Evolutionary conservation across 805 yeast species (phyloP), one percentile per base, ranked within the genome.

Genomic region (Wickerhamiella lipophila): DNA sequence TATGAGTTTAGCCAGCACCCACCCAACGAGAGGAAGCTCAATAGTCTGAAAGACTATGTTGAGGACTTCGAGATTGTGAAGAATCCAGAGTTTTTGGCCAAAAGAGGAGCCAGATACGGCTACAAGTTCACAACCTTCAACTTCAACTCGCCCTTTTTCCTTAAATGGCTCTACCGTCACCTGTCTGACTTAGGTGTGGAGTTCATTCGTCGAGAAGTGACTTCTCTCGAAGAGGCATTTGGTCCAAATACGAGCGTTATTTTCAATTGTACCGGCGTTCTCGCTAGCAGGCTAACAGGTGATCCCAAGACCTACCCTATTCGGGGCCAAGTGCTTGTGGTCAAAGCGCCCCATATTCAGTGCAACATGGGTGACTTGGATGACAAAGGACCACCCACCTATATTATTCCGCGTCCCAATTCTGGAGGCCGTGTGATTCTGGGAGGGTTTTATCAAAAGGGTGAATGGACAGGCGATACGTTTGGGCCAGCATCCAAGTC

Each of bases 191-290:
- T 58, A 27, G 85, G 85, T 1, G 79, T 81, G n/a, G 57, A 51
- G 0, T 77, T 81, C 52, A 51, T 61, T 6, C 70, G 77, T 52
- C 58, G 62, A 26, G 72, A 68, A 22, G 53, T 82, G 23, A 58
- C 68, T 1, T 80, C 79, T 58, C 69, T 83, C 42, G 60, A 74
- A 5, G 79, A 81, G 53, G 86, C 83, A 7, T 42, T 43, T 1
- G 47, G 53, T 3, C 46, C 50, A 6, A 50, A 60, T 2, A 69
- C 78, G 1, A 62, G 68, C 38, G 67, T 63, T 5, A 80, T 82
- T 7, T 79, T 83, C 71, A 84, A 84, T 57, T 83, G 94, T 62
- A 71, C 87, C 0, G 94, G 94, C 6, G 67, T 81, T 18, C 83
- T 87, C 9, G 83, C 92, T 1, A 68, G 68, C 42, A 60, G 63